Evolutionary conservation across 306 rosid species (phyloP), one percentile per base, ranked within the genome.

Genomic region (Quillaja saponaria): DNA sequence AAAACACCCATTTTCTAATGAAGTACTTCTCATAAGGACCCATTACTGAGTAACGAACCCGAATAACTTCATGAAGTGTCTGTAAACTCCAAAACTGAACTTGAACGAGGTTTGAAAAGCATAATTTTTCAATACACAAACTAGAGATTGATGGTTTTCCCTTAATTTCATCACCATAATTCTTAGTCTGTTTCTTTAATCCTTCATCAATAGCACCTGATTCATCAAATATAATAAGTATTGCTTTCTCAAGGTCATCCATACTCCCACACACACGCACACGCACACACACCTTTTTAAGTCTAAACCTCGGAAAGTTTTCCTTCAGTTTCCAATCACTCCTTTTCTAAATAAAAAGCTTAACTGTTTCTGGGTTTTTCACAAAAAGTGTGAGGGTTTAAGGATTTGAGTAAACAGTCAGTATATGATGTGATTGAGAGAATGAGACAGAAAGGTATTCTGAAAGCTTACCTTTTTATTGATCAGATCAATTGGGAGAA

Each of bases 51-150:
- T 92, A 89, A n/a, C 95, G 77, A 15, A 71, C 66, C 61, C 77
- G 83, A 60, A 92, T 81, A 40, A 78, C 80, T 45, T 89, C 99
- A 1, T 86, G 95, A 6, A 92, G 82, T 2, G 99, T 80, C 80
- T 92, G 96, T 28, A 92, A 76, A 67, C 89, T 82, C 99, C 99
- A 92, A 77, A 92, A 92, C 78, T 86, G 99, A 28, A 89, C 92
- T 75, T 88, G 90, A 49, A 78, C 85, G 2, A 86, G 65, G 76
- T 67, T 81, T 19, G 99, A 82, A 64, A 67, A 80, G 59, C 94
- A 81, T 17, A 92, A 50, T 63, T 75, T 92, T 55, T 92, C 87
- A 38, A 89, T 75, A 71, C 99, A 89, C 61, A 86, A 57, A 34
- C 87, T 86, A 38, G 86, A 84, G 45, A 92, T 76, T 8, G 85